phyloP scores from a whole-genome alignment of 345 rosid species.

The Hypericum perforatum region DNA sequence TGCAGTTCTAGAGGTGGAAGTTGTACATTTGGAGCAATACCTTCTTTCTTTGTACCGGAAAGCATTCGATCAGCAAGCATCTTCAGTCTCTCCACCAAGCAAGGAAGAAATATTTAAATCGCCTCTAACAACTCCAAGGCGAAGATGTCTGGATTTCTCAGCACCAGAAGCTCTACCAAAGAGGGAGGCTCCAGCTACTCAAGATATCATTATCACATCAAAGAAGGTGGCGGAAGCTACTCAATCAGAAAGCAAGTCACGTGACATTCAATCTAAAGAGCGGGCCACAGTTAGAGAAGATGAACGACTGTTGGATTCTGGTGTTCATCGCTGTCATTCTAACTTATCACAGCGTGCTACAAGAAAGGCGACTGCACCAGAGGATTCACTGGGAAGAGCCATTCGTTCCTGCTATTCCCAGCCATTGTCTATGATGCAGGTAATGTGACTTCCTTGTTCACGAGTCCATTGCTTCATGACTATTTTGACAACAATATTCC shows the following conservation, averaged over 20 bases:
- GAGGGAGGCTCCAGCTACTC: conserved; percentile 26
- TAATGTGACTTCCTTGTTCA: conserved; percentile 23
- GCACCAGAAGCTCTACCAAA: conserved; percentile 30
- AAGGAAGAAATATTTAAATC: conserved; percentile 40
- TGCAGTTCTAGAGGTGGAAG: conserved; percentile 84
- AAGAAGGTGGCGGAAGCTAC: not conserved
- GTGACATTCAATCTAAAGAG: conserved; percentile 28
- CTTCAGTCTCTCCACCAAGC: conserved; percentile 38
- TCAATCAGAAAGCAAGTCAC: conserved; percentile 29
- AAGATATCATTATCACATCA: too few species aligned
- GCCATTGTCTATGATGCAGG: conserved; percentile 69
- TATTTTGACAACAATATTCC: too few species aligned
- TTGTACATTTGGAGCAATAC: conserved; percentile 74
- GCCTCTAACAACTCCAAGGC: conserved; percentile 35
- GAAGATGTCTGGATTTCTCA: conserved; percentile 31
- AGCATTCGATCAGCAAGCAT: conserved; percentile 66
- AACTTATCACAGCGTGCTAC: conserved; percentile 54
- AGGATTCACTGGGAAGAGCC: conserved; percentile 44
- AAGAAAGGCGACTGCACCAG: conserved; percentile 38
- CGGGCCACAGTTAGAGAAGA: conserved; percentile 22
- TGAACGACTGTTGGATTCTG: conserved; percentile 37
- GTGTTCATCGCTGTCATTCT: conserved; percentile 68
- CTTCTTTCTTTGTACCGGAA: conserved; percentile 82
- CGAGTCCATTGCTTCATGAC: too few species aligned
- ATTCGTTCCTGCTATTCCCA: conserved; percentile 76